Conservation (phyloP, 2,329 filamentous ascomycete species). For the Macrophomina pseudophaseolina region DNA sequence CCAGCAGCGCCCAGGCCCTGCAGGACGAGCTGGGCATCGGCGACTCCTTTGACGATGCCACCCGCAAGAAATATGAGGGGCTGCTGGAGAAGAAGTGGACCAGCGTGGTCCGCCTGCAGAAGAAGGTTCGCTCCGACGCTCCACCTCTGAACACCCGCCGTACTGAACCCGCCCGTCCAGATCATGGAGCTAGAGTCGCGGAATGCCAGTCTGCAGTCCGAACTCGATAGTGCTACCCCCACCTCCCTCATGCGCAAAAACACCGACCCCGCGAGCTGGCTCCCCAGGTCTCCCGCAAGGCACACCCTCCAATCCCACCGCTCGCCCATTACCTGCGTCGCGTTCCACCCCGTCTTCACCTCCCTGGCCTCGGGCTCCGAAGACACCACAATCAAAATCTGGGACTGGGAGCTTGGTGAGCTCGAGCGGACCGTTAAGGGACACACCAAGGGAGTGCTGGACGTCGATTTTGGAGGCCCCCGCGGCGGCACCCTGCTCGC, state of each 20-base stretch:
- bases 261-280: slow-evolving; percentile 83
- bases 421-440: slow-evolving; percentile 89
- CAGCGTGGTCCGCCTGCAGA: slow-evolving; percentile 89
- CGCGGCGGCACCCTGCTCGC: slow-evolving; percentile 78
- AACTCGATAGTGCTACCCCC: slow-evolving; percentile 83
- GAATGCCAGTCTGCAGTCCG: slow-evolving; percentile 74
- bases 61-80: slow-evolving; percentile 91
- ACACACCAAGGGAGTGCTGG: slow-evolving; percentile 85
- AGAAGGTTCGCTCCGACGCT: slow-evolving; percentile 69
- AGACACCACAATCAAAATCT: slow-evolving; percentile 93
- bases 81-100: slow-evolving; percentile 99
- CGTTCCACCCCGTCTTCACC: slow-evolving; percentile 91
- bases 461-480: slow-evolving; percentile 89
- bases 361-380: slow-evolving; percentile 89
- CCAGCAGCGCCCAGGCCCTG: slow-evolving; percentile 71
- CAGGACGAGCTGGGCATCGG: slow-evolving; percentile 78
- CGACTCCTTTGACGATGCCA: slow-evolving; percentile 76
- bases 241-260: slow-evolving; percentile 78
- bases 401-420: slow-evolving; percentile 95
- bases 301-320: slow-evolving; percentile 85
- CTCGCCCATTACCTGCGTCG: slow-evolving; percentile 80
- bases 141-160: not conserved
- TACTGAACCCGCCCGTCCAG: slow-evolving; percentile 50
- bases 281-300: slow-evolving; percentile 80
- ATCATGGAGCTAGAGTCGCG: slow-evolving; percentile 91